Evolutionary conservation across 495 filamentous ascomycete species (phyloP).

Genomic region (Aspergillus sclerotioniger): DNA sequence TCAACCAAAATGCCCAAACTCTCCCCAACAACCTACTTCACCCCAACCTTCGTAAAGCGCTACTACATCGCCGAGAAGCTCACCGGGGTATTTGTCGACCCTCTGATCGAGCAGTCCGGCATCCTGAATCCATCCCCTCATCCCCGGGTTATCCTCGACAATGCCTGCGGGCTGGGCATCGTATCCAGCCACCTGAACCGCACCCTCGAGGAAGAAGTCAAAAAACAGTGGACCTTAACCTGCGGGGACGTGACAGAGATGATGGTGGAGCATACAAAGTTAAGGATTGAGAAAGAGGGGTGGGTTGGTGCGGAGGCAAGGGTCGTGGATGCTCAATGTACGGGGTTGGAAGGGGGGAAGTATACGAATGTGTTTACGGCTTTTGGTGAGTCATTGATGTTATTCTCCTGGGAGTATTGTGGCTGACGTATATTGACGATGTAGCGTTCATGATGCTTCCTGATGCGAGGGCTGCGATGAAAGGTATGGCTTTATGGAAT

Average conservation of each 20-base stretch:
- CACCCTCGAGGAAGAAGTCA: conserved; percentile 20
- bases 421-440: conserved; percentile 7
- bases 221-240: conserved; percentile 27
- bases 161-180: conserved; percentile 44
- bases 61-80: conserved; percentile 35
- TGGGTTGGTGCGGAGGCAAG: conserved; percentile 35
- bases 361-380: conserved; percentile 35
- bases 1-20: not conserved
- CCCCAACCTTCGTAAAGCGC: conserved; percentile 23
- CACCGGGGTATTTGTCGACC: conserved; percentile 30
- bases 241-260: conserved; percentile 37
- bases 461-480: conserved; percentile 25
- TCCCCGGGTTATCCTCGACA: conserved; percentile 36
- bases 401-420: not conserved
- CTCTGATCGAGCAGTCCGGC: conserved; percentile 32
- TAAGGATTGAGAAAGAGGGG: conserved; percentile 25
- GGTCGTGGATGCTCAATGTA: conserved; percentile 35
- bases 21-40: not conserved
- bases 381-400: conserved; percentile 29
- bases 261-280: conserved; percentile 31
- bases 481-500: conserved; percentile 22
- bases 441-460: conserved; percentile 30
- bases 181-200: conserved; percentile 30
- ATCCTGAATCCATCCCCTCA: conserved; percentile 19
- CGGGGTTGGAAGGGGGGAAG: conserved; percentile 24